A percentile compares a stretch with the other conserved stretches of the same genome.
These are phyloP conservation scores for Arachnomyces sp. DNA, from an alignment of 2,329 filamentous ascomycete species.

Conservation along the genomic window DNA sequence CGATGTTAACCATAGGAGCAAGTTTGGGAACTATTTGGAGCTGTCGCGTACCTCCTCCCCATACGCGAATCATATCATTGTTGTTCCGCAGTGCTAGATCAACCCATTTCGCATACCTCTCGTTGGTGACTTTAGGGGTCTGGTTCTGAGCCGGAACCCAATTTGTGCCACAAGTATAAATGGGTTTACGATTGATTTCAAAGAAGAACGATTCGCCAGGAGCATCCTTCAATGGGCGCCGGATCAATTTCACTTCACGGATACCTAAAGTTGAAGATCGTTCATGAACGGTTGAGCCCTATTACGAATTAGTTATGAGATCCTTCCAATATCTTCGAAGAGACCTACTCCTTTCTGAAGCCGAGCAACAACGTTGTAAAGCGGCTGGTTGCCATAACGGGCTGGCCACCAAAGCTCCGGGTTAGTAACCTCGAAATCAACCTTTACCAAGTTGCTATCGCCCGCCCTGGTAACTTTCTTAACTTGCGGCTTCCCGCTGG, in stretches of 20 bases:
- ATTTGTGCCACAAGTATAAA: conserved; percentile 50
- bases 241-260: conserved; percentile 31
- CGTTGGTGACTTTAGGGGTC: conserved; percentile 40
- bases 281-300: conserved; percentile 30
- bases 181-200: conserved; percentile 51
- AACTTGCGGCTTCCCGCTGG: conserved; percentile 2
- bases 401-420: conserved; percentile 46
- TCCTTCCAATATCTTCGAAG: too few relatives aligned
- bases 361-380: conserved; percentile 42
- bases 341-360: too few relatives aligned
- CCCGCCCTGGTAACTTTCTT: conserved; percentile 33
- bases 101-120: conserved; percentile 46
- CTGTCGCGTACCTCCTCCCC: conserved; percentile 54
- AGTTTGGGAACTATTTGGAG: too few relatives aligned
- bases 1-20: too few relatives aligned
- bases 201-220: conserved; percentile 50
- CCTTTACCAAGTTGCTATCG: conserved; percentile 25
- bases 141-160: conserved; percentile 54
- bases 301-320: conserved; percentile 19
- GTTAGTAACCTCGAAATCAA: conserved; percentile 21
- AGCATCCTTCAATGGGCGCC: conserved; percentile 25
- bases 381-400: conserved; percentile 43
- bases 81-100: conserved; percentile 46
- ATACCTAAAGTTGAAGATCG: conserved; percentile 41
- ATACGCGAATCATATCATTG: conserved; percentile 50